Conservation (phyloP, 225 moss, liverwort and hornwort genomes). For the Asterella californica region DNA sequence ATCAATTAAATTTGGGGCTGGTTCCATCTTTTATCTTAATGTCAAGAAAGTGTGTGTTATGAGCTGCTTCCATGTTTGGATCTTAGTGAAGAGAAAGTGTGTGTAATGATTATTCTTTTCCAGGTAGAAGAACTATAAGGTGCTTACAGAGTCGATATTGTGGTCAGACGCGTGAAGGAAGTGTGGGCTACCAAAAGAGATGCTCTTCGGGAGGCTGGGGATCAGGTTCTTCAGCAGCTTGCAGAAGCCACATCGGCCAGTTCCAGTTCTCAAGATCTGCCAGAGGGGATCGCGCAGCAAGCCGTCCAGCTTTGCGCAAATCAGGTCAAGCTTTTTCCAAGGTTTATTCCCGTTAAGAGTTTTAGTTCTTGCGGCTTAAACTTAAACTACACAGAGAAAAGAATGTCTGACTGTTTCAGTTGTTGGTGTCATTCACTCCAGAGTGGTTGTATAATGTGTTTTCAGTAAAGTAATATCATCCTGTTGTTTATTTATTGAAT, state of each 20-base stretch:
- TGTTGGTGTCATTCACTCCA: background rate
- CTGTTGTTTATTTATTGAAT: too few species aligned
- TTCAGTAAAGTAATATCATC: too few species aligned
- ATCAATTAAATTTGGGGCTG: background rate
- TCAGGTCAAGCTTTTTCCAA: slow-evolving; percentile 48
- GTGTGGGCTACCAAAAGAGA: slow-evolving; percentile 97
- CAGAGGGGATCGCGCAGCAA: slow-evolving; percentile 70
- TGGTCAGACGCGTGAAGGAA: slow-evolving; percentile 80
- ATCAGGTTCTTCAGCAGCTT: slow-evolving; percentile 88
- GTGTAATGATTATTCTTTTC: too few species aligned
- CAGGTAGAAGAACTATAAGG: background rate
- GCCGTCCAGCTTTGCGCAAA: slow-evolving; percentile 81
- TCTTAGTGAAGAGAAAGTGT: too few species aligned
- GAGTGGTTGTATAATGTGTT: background rate
- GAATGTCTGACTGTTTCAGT: background rate
- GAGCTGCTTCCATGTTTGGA: background rate
- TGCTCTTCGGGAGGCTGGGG: slow-evolving; percentile 77
- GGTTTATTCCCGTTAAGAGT: background rate
- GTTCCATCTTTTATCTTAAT: background rate
- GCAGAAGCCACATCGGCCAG: slow-evolving; percentile 75
- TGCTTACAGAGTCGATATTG: background rate
- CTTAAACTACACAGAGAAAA: too few species aligned
- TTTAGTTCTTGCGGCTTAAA: too few species aligned
- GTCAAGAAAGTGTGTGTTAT: background rate
- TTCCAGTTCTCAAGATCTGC: slow-evolving; percentile 60